These are phyloP conservation scores for Thermomucor indicae-seudaticae DNA, from an alignment of 371 early-diverging fungal genomes.

Conservation along the genomic window DNA sequence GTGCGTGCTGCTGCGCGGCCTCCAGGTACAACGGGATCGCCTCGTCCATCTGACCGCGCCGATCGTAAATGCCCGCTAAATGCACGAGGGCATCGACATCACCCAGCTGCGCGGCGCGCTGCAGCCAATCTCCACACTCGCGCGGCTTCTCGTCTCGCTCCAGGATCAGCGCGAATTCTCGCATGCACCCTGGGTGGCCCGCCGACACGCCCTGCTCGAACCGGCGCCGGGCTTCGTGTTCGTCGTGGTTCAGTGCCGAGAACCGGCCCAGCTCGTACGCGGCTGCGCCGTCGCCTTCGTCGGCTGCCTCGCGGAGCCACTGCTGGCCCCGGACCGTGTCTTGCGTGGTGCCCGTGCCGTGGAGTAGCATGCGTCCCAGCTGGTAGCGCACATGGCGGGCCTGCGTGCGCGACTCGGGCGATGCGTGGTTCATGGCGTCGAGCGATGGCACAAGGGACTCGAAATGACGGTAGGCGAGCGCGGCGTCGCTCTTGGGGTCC, in stretches of 20 bases:
- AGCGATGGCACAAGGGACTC: constrained; percentile 10
- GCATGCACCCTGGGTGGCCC: constrained; percentile 18
- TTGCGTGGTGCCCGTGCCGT: not conserved
- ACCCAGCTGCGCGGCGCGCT: constrained; percentile 12
- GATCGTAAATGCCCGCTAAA: constrained; percentile 8
- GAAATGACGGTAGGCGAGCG: constrained; percentile 10
- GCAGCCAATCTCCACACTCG: constrained; percentile 9
- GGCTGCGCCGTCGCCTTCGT: constrained; percentile 14
- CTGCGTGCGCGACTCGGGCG: constrained; percentile 23
- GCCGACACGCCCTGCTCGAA: constrained; percentile 11
- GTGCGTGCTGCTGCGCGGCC: constrained; percentile 10
- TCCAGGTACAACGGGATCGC: constrained; percentile 9
- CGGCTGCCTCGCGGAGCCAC: constrained; percentile 18
- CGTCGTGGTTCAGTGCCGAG: constrained; percentile 3
- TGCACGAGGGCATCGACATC: constrained; percentile 16
- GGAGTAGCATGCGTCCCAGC: constrained; percentile 17
- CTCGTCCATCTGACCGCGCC: not conserved
- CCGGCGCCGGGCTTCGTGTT: constrained; percentile 7
- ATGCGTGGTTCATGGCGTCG: constrained; percentile 17
- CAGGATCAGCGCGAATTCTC: constrained; percentile 16
- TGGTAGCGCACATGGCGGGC: constrained; percentile 28
- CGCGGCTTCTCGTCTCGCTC: constrained; percentile 7
- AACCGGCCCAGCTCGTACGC: constrained; percentile 14
- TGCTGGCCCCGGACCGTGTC: constrained; percentile 3
- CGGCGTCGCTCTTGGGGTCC: constrained; percentile 5